Percentiles rank a stretch among this genome's conserved stretches.
Evolutionary conservation across 176 grass and related monocot genomes (phyloP).

Genomic region (Saccharum spontaneum): DNA sequence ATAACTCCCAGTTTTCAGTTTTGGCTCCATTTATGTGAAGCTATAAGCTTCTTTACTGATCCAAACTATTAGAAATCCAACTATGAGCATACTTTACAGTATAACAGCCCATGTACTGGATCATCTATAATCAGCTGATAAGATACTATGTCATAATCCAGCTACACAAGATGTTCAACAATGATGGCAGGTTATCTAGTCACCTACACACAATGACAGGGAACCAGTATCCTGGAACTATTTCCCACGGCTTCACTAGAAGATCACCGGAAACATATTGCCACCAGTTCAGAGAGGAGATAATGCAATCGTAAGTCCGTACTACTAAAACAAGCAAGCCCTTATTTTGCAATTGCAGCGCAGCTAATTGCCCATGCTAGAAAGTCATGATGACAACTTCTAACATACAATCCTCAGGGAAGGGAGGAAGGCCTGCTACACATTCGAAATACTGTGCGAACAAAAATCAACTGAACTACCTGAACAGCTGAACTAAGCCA

Average conservation of each 20-base stretch:
- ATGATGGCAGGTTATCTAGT: not conserved
- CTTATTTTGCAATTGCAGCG: slow-evolving; percentile 11
- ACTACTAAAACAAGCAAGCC: slow-evolving; percentile 2
- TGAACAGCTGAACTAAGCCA: slow-evolving; percentile 28
- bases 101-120: not conserved
- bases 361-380: not conserved
- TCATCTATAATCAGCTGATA: slow-evolving; percentile 2
- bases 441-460: not conserved
- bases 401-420: not conserved
- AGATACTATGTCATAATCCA: slow-evolving; percentile 8
- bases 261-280: not conserved
- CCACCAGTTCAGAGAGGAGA: not conserved
- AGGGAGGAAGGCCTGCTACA: not conserved
- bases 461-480: slow-evolving; percentile 21
- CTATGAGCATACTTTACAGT: not conserved
- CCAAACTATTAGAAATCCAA: not conserved
- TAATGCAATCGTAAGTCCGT: not conserved
- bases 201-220: not conserved
- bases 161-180: not conserved
- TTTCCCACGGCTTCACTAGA: not conserved
- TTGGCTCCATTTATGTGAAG: not conserved
- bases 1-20: slow-evolving; percentile 9
- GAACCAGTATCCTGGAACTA: not conserved
- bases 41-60: not conserved
- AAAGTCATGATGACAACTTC: not conserved